Percentiles rank a stretch among this genome's conserved stretches.
phyloP scores from a whole-genome alignment of 805 yeast genomes.

The Saturnispora saitoi region DNA sequence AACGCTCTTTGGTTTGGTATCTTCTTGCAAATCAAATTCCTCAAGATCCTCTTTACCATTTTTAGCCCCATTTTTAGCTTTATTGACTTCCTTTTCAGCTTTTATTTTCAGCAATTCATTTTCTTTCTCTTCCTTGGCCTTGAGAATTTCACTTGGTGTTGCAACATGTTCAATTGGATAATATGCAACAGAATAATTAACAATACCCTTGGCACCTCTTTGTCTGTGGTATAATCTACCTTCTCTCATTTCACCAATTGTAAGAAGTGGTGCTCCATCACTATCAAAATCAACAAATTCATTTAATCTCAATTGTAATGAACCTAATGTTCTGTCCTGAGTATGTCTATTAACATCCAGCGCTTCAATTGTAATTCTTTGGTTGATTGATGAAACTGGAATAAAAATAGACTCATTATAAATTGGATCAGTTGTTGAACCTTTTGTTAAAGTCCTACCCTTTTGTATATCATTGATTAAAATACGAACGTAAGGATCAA shows the following conservation, averaged over 20 bases:
- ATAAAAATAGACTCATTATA: constrained; percentile 81
- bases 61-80: constrained; percentile 16
- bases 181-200: constrained; percentile 69
- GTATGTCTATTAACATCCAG: constrained; percentile 81
- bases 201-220: constrained; percentile 76
- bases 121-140: constrained; percentile 33
- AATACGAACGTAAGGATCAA: constrained; percentile 85
- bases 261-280: constrained; percentile 48
- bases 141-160: constrained; percentile 63
- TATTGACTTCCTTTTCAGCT: constrained; percentile 25
- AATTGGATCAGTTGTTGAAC: constrained; percentile 65
- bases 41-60: constrained; percentile 23
- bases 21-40: constrained; percentile 23
- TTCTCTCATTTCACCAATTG: constrained; percentile 46
- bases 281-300: constrained; percentile 67
- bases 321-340: constrained; percentile 84
- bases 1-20: constrained; percentile 35
- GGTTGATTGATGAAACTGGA: constrained; percentile 76
- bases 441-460: constrained; percentile 66
- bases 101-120: constrained; percentile 18
- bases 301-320: constrained; percentile 58
- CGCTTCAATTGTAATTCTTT: constrained; percentile 73
- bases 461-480: constrained; percentile 67
- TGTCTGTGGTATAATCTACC: constrained; percentile 57
- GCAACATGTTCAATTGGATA: constrained; percentile 78